Evolutionary conservation across 2,329 filamentous ascomycete genomes (phyloP), one percentile per base, ranked within the genome.

Genomic region (Thelonectria blattea): DNA sequence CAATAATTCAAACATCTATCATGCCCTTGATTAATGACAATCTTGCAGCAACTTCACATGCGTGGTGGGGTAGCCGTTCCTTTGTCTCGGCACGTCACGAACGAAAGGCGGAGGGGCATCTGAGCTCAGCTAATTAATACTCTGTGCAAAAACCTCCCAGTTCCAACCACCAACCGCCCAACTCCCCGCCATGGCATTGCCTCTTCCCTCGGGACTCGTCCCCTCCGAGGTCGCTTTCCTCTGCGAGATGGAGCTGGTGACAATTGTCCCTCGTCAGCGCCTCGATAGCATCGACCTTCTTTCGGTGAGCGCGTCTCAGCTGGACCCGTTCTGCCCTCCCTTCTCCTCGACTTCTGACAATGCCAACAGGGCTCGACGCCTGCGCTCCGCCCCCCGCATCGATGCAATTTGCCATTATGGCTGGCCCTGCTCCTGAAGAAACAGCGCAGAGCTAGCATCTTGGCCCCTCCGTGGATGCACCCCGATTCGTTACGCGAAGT

Each of bases 191-290:
- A 85, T 85, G 83, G 83, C 83, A 32, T 74, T 83, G 51, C 80
- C 82, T 30, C 74, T 85, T 14, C 81, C 81, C 5, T 70, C 76
- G 52, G 83, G 79, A 76, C 84, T 97, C 46, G 90, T 91, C 69
- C 92, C 95, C 61, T 83, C 91, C 65, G 95, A 99, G 79, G 91
- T 96, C 47, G 91, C 93, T 52, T 99, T 98, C 73, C 81, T 98
- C 27, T 97, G 93, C 77, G 95, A 99, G 80, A 98, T 97, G 93
- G 94, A 98, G 80, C 86, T 92, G 71, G 91, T 99, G 57, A 97
- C 93, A 0, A 86, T 99, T 20, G 88, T 98, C 51, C 95, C 95
- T 37, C 91, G 95, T 55, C 93, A 98, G 76, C 87, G 91, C 65
- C 88, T 99, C 54, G 93, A 97, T 67, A 87, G 87, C 68, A 90